Base-by-base conservation (phyloP, 2,329 filamentous ascomycete genomes). In the Curvularia sp. region DNA sequence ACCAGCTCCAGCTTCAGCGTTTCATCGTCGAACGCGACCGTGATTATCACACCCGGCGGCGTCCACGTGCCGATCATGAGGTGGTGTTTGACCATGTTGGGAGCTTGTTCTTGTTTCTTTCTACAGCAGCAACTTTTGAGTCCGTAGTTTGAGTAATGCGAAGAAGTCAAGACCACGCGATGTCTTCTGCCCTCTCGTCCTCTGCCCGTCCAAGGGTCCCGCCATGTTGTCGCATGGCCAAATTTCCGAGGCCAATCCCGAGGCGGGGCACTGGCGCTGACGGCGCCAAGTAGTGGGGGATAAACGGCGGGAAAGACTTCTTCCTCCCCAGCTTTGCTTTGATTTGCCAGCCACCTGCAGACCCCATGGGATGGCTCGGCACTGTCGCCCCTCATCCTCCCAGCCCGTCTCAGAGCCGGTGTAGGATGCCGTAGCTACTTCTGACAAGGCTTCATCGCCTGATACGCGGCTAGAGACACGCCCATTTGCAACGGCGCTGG, bases 1-100 rank as follows among this genome's bases (percentile, higher is more conserved):
- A 96, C 80, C 71, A 95, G 79, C 66, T 89, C 85, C 60, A 96
- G 79, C 6, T 88, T 89, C 64, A 93, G 80, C 38, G 86, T 87
- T 78, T 93, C 90, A 67, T 94, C 91, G 79, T 96, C 91, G 74
- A 96, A 96, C 60, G 89, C 86, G 59, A 96, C 89, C 0, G 92
- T 96, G 79, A 95, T 95, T 72, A 96, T 95, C 76, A 92, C 91
- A 46, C 92, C 92, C 54, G 92, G 92, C 57, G 90, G 90, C 60
- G 91, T 94, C 92, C 92, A 96, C 54, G 92, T 96, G 63, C 92
- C 92, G 72, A 94, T 87, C 90, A 96, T 95, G 74, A 96, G 83
- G 80, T 96, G 91, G 77, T 96, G 92, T 74, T 91, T 88, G 89
- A 94, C 94, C 71, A 72, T 74, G 39, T 43, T 64, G 64, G 45